Evolutionary conservation across 1,284 basidiomycete genomes (phyloP).

Genomic region (Sanghuangporus sanghuang): DNA sequence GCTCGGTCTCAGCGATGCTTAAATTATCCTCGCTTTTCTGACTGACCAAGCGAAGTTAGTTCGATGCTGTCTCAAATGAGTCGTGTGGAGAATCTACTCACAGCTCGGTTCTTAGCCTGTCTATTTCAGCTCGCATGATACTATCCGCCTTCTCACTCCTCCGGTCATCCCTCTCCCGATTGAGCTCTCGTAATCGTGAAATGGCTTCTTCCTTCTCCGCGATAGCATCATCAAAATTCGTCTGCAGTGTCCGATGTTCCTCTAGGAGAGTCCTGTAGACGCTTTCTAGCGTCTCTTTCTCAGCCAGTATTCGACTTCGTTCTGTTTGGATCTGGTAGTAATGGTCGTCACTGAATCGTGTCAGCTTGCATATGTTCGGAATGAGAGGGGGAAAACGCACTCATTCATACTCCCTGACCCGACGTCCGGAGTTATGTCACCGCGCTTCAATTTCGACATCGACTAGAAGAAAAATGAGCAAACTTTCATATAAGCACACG

Average conservation of each 20-base stretch:
- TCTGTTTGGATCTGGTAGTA: conserved; percentile 82
- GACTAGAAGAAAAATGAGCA: conserved; percentile 38
- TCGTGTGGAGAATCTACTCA: conserved; percentile 37
- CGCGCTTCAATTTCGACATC: conserved; percentile 61
- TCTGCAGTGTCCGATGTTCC: conserved; percentile 70
- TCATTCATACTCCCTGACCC: conserved; percentile 53
- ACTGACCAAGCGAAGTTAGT: conserved; percentile 40
- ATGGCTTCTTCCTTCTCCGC: conserved; percentile 72
- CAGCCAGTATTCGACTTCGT: conserved; percentile 62
- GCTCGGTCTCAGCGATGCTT: conserved; percentile 69
- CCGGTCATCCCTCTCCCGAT: conserved; percentile 50
- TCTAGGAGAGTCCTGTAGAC: conserved; percentile 72
- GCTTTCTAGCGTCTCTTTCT: conserved; percentile 79
- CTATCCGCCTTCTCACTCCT: conserved; percentile 66
- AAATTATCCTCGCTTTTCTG: conserved; percentile 90
- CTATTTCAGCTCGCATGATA: conserved; percentile 72
- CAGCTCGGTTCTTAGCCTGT: conserved; percentile 74
- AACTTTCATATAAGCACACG: not conserved
- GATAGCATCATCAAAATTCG: conserved; percentile 59
- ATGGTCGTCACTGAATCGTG: conserved; percentile 65
- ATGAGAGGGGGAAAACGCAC: conserved; percentile 38
- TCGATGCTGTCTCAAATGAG: not conserved
- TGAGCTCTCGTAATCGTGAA: conserved; percentile 49
- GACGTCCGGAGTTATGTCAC: conserved; percentile 38
- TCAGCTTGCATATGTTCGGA: not conserved